Evolutionary conservation across 2,329 filamentous ascomycete species (phyloP), one percentile per base, ranked within the genome.

Genomic region (Ambrosiella xylebori): DNA sequence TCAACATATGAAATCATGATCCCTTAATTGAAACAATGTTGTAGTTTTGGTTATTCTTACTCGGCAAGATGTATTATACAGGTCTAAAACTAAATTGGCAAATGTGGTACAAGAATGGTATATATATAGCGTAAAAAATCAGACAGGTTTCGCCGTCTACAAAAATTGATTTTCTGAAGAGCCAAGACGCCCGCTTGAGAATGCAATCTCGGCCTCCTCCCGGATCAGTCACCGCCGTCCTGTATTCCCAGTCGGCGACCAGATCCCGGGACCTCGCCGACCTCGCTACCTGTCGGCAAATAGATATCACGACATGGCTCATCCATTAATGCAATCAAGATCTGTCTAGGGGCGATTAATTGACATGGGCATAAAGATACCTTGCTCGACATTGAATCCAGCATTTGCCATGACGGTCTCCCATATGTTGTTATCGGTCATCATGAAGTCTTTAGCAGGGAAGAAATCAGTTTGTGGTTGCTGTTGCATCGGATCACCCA

Each of bases 351-450:
- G 38, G 9, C 39, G 37, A n/a, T 54, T 54, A 11, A 41, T 54
- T 27, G 52, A 35, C 17, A 41, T 40, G 35, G 55, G 58, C 49
- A 60, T 60, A 35, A 60, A 60, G 6, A 57, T 40, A n/a, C 59
- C 59, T n/a, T 57, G 54, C 38, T 55, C 45, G 13, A 58, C 56
- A 58, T 65, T 64, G 38, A 68, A 68, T 11, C 67, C 66, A 39
- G 63, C 65, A 52, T 63, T 64, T 1, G 64, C 64, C 57, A 69
- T 66, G 3, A 68, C 38, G 13, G 59, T 63, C 6, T 63, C 61
- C 66, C 67, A 69, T 7, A 64, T 61, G 7, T 64, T 62, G 35
- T 68, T 63, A 38, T 67, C 63, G 6, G 27, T 41, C 15, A 61
- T 59, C 3, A 60, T 44, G n/a, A 61, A 60, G 9, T 60, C 59